Percentiles rank a stretch among this genome's conserved stretches.
Evolutionary conservation across 306 rosid species (phyloP).

Genomic region (Medicago lupulina): DNA sequence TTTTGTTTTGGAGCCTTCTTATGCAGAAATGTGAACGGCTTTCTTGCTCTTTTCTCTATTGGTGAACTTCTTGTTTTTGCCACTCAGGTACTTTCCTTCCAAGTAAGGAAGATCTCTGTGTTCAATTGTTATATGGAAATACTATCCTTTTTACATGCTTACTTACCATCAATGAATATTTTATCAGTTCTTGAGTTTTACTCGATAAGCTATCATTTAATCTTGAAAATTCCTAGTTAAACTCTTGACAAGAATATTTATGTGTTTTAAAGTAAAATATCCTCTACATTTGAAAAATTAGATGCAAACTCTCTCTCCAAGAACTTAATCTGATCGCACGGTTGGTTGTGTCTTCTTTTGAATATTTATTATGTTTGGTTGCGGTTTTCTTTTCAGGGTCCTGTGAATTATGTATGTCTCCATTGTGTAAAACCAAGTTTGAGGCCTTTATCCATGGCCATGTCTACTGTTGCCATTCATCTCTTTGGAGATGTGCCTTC

Average conservation of each 20-base stretch:
- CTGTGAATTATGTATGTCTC: slow-evolving; percentile 72
- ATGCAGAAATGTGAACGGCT: slow-evolving; percentile 74
- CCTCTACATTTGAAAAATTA: too few species aligned
- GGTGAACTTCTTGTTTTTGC: slow-evolving; percentile 87
- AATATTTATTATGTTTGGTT: not conserved
- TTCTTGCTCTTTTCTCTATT: slow-evolving; percentile 67
- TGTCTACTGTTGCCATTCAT: slow-evolving; percentile 78
- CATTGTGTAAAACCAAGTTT: slow-evolving; percentile 78
- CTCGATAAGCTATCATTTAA: too few species aligned
- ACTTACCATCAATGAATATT: slow-evolving; percentile 10
- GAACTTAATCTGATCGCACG: too few species aligned
- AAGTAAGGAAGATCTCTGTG: not conserved
- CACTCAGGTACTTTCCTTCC: slow-evolving; percentile 65
- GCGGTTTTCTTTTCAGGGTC: slow-evolving; percentile 63
- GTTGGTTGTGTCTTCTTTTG: too few species aligned
- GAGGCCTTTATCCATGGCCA: slow-evolving; percentile 92
- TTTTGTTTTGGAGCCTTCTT: slow-evolving; percentile 76
- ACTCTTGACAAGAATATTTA: too few species aligned
- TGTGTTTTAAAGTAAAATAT: too few species aligned
- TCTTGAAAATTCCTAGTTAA: too few species aligned
- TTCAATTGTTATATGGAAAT: slow-evolving; percentile 27
- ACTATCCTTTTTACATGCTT: slow-evolving; percentile 1
- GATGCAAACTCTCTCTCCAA: too few species aligned
- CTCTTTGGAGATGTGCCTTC: slow-evolving; percentile 93
- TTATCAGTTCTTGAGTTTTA: not conserved